Evolutionary conservation across 176 grass and related monocot species (phyloP).

Genomic region (Lolium rigidum): DNA sequence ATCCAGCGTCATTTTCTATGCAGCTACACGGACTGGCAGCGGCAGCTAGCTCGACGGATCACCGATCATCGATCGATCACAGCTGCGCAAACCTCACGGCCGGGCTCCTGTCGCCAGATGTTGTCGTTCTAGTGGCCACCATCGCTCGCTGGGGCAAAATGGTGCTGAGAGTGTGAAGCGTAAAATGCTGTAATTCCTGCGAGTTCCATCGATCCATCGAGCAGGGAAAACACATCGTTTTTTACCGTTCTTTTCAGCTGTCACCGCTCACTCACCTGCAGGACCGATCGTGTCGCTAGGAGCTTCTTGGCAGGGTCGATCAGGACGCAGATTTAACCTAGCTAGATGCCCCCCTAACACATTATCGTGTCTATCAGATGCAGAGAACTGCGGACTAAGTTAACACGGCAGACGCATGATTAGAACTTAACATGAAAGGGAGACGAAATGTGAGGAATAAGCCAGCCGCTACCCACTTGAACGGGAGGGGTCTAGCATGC

Average conservation of each 20-base stretch:
- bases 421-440: background rate
- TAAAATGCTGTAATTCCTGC: background rate
- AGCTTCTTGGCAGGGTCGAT: constrained; percentile 9
- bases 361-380: background rate
- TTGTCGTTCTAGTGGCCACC: background rate
- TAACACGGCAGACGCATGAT: constrained; percentile 6
- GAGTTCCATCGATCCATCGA: background rate
- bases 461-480: background rate
- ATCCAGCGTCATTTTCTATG: background rate
- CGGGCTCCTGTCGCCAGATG: constrained; percentile 18
- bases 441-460: background rate
- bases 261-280: background rate
- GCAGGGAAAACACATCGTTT: background rate
- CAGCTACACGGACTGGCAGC: background rate
- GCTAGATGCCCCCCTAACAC: background rate
- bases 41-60: background rate
- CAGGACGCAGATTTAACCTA: background rate
- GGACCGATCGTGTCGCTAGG: constrained; percentile 15
- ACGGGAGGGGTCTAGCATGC: background rate
- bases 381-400: background rate
- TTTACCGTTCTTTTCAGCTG: constrained; percentile 21
- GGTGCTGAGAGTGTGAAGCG: background rate
- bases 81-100: background rate
- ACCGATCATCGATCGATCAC: background rate
- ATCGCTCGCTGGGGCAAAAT: background rate